Evolutionary conservation across 306 rosid species (phyloP).

Genomic region (Glycine soja): DNA sequence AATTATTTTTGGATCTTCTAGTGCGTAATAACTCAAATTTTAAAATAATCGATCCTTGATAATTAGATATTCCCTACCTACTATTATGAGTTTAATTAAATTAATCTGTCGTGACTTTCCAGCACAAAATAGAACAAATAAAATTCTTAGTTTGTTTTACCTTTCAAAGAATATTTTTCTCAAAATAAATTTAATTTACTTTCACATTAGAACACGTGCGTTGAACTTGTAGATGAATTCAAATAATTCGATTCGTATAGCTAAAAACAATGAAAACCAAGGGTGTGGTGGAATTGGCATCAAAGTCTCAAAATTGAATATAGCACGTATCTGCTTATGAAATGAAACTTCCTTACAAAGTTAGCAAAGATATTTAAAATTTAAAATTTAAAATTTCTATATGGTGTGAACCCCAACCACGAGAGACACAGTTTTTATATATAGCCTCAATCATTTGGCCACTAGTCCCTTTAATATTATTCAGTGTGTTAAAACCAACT

Average conservation of each 20-base stretch:
- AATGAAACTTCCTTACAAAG: slow-evolving; percentile 22
- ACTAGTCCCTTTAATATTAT: slow-evolving; percentile 43
- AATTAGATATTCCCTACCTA: not conserved
- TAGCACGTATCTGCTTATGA: not conserved
- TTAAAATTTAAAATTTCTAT: not conserved
- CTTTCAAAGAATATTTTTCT: not conserved
- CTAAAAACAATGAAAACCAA: not conserved
- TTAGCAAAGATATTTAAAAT: not conserved
- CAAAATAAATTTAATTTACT: not conserved
- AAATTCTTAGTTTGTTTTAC: slow-evolving; percentile 8
- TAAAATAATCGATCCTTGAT: slow-evolving; percentile 6
- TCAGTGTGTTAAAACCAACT: slow-evolving; percentile 20
- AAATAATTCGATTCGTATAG: not conserved
- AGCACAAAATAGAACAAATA: not conserved
- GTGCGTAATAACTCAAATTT: not conserved
- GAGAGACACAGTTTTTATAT: slow-evolving; percentile 6
- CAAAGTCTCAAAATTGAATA: not conserved
- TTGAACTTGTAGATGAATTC: not conserved
- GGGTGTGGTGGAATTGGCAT: slow-evolving; percentile 5
- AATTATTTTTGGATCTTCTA: too few species aligned
- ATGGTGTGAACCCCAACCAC: slow-evolving; percentile 23
- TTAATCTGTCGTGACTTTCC: not conserved
- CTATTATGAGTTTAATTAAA: not conserved
- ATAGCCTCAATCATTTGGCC: slow-evolving; percentile 39
- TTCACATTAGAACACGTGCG: slow-evolving; percentile 26